phyloP scores from a whole-genome alignment of 2,329 filamentous ascomycete genomes.

The Fusarium liriodendri region DNA sequence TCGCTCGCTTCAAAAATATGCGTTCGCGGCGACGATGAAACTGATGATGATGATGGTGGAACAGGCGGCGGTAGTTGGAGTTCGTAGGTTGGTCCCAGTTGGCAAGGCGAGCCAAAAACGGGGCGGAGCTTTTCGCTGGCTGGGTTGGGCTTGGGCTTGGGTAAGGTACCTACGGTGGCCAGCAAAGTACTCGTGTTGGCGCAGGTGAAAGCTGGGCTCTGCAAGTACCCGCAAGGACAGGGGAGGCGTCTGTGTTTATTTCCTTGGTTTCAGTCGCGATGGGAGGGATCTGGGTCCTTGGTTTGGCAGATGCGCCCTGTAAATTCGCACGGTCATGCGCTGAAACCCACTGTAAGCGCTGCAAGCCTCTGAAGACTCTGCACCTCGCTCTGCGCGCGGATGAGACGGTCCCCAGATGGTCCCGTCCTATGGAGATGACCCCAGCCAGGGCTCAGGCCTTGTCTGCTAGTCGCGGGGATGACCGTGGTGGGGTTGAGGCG shows the following conservation, averaged over 20 bases:
- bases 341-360: slow-evolving; percentile 18
- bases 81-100: slow-evolving; percentile 19
- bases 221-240: slow-evolving; percentile 22
- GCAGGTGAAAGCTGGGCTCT: slow-evolving; percentile 12
- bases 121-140: slow-evolving; percentile 31
- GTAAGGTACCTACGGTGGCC: slow-evolving; percentile 31
- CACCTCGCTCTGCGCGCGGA: neutral
- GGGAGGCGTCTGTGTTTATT: slow-evolving; percentile 33
- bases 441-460: slow-evolving; percentile 7
- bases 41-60: slow-evolving; percentile 19
- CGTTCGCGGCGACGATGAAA: slow-evolving; percentile 21
- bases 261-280: slow-evolving; percentile 31
- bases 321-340: slow-evolving; percentile 16
- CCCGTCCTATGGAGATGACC: slow-evolving; percentile 10
- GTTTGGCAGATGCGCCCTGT: slow-evolving; percentile 15
- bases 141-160: slow-evolving; percentile 32
- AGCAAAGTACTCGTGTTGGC: slow-evolving; percentile 19
- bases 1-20: neutral
- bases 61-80: slow-evolving; percentile 20
- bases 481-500: slow-evolving; percentile 32
- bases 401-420: slow-evolving; percentile 22
- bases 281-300: slow-evolving; percentile 6
- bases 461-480: slow-evolving; percentile 34
- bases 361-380: neutral
- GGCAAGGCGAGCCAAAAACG: slow-evolving; percentile 28